Evolutionary conservation across 768 basidiomycete species (phyloP).

Genomic region (Tricholoma sp.): DNA sequence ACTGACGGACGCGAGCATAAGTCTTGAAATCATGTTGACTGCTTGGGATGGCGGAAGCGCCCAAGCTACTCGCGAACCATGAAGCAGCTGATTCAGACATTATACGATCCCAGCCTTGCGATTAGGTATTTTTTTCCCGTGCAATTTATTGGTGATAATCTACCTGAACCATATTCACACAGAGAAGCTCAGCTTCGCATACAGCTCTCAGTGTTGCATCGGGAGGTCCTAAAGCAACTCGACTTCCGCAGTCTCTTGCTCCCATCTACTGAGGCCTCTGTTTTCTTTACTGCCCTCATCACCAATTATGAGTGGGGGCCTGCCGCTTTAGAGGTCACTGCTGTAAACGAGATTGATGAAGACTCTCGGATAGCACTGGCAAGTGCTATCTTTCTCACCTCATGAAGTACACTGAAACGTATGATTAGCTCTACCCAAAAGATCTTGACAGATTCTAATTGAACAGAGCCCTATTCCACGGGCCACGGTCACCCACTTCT

Average conservation of each 20-base stretch:
- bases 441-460: too few species aligned
- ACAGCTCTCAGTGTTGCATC: slow-evolving; percentile 16
- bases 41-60: slow-evolving; percentile 21
- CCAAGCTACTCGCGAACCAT: slow-evolving; percentile 19
- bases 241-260: slow-evolving; percentile 19
- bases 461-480: too few species aligned
- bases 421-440: slow-evolving; percentile 8
- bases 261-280: slow-evolving; percentile 21
- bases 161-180: not conserved
- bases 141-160: too few species aligned
- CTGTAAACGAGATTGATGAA: slow-evolving; percentile 22
- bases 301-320: not conserved
- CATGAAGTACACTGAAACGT: slow-evolving; percentile 20
- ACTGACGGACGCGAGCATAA: slow-evolving; percentile 11
- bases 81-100: slow-evolving; percentile 12
- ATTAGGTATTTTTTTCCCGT: slow-evolving; percentile 15
- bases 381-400: slow-evolving; percentile 16
- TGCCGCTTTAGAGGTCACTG: slow-evolving; percentile 1
- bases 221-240: slow-evolving; percentile 22
- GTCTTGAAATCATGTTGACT: slow-evolving; percentile 17
- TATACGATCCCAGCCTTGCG: slow-evolving; percentile 18
- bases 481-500: too few species aligned
- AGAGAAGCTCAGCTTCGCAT: slow-evolving; percentile 16
- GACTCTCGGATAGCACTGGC: too few species aligned
- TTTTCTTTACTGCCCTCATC: too few species aligned